Evolutionary conservation across 441 rosid genomes (phyloP).

Genomic region (Populus tomentosa): DNA sequence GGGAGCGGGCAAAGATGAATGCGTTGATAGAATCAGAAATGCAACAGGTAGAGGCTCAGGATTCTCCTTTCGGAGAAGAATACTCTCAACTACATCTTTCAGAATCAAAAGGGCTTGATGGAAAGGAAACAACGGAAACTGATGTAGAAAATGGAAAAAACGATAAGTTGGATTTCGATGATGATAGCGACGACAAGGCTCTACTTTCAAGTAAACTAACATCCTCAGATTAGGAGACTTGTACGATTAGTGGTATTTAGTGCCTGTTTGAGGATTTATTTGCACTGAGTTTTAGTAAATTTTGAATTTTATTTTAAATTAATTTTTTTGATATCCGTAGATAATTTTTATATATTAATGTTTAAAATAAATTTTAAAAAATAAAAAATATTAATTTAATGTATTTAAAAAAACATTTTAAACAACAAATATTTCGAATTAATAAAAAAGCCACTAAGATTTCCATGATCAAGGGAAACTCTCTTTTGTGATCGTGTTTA

Average conservation of each 20-base stretch:
- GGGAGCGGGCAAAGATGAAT: slow-evolving; percentile 36
- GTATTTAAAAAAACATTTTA: too few species aligned
- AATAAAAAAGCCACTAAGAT: too few species aligned
- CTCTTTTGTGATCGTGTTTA: too few species aligned
- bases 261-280: too few species aligned
- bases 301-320: too few species aligned
- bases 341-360: too few species aligned
- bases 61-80: not conserved
- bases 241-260: not conserved
- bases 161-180: slow-evolving; percentile 32
- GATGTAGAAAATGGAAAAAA: slow-evolving; percentile 23
- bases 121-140: not conserved
- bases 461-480: not conserved
- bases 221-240: not conserved
- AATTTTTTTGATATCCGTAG: too few species aligned
- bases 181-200: slow-evolving; percentile 46
- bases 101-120: slow-evolving; percentile 10
- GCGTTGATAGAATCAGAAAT: slow-evolving; percentile 37
- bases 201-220: slow-evolving; percentile 31
- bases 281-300: too few species aligned
- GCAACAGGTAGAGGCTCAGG: slow-evolving; percentile 25
- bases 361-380: too few species aligned
- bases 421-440: too few species aligned
- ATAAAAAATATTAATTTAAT: too few species aligned
- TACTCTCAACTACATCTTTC: not conserved